Evolutionary conservation across 352 stramenopile species (phyloP).

Genomic region (Phytophthora sojae): DNA sequence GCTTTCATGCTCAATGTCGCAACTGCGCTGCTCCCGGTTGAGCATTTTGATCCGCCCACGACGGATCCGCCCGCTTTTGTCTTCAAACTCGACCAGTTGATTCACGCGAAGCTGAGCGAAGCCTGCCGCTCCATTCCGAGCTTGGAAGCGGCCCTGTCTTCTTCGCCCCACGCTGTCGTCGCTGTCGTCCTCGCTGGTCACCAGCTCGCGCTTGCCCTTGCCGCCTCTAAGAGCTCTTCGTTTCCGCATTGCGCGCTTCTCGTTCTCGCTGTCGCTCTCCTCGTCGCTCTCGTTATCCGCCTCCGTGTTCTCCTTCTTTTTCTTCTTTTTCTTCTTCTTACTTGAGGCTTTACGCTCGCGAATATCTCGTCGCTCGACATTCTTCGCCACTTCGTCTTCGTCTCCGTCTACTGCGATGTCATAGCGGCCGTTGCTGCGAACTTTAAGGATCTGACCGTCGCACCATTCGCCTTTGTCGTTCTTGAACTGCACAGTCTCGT

Average conservation of each 20-base stretch:
- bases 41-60: conserved; percentile 57
- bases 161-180: conserved; percentile 9
- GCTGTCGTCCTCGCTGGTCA: conserved; percentile 48
- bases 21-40: conserved; percentile 50
- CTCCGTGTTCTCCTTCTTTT: conserved; percentile 5
- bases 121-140: conserved; percentile 1
- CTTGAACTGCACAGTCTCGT: conserved; percentile 51
- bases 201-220: conserved; percentile 40
- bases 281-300: conserved; percentile 27
- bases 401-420: conserved; percentile 58
- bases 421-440: conserved; percentile 55
- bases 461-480: conserved; percentile 46
- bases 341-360: conserved; percentile 22
- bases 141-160: conserved; percentile 16
- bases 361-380: conserved; percentile 38
- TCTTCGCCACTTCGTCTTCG: conserved; percentile 39
- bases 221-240: conserved; percentile 41
- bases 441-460: conserved; percentile 38
- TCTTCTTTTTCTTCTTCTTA: conserved; percentile 29
- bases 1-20: conserved; percentile 72
- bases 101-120: conserved; percentile 50
- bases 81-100: conserved; percentile 66
- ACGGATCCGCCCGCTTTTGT: conserved; percentile 50
- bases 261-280: conserved; percentile 24
- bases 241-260: conserved; percentile 31